Conservation (phyloP, 2,329 filamentous ascomycete species). For the Sclerotinia spermophila region DNA sequence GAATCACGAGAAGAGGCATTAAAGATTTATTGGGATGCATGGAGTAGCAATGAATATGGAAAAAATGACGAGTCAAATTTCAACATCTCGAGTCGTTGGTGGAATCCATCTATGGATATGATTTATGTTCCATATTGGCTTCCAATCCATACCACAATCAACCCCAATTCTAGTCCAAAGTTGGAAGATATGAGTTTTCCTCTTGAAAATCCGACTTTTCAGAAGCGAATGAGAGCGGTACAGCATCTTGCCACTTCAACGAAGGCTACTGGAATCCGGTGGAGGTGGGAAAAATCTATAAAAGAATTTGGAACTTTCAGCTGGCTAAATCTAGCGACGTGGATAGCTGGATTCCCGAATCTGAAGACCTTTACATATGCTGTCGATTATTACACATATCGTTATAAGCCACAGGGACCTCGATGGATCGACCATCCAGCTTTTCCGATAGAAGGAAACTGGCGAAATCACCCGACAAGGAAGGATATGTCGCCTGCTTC, state of each 20-base stretch:
- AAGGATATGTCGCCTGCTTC: not conserved
- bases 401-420: not conserved
- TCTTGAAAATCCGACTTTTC: not conserved
- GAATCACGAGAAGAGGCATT: slow-evolving; percentile 1
- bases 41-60: not conserved
- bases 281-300: not conserved
- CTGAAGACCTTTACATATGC: not conserved
- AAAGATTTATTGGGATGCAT: not conserved
- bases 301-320: not conserved
- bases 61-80: not conserved
- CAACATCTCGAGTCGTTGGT: not conserved
- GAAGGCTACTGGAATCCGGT: not conserved
- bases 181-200: not conserved
- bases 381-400: slow-evolving; percentile 3
- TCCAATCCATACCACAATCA: not conserved
- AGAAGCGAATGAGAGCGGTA: not conserved
- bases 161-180: not conserved
- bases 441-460: not conserved
- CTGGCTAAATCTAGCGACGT: not conserved
- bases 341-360: not conserved
- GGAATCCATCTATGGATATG: slow-evolving; percentile 1
- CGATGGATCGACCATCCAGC: not conserved
- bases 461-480: not conserved
- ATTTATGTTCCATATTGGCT: slow-evolving; percentile 7
- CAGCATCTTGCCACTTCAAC: slow-evolving; percentile 5